A percentile compares a stretch with the other conserved stretches of the same genome.
Conservation (phyloP, 495 filamentous ascomycete genomes). For the Cladorrhinum samala region DNA sequence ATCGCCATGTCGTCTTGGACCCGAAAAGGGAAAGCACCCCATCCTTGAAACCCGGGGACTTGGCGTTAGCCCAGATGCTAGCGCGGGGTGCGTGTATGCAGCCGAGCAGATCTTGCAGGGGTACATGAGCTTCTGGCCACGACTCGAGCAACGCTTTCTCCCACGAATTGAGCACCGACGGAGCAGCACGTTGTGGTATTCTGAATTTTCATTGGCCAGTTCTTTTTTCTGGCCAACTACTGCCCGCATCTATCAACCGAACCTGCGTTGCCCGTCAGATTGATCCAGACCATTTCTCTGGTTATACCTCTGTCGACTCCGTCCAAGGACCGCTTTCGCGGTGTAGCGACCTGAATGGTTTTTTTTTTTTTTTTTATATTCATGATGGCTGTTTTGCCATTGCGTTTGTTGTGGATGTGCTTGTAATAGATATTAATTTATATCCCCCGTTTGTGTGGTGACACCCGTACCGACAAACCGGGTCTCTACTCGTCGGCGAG, state of each 20-base stretch:
- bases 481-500: neutral
- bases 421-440: no score
- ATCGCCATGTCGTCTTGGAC: neutral
- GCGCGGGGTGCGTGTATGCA: neutral
- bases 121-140: neutral
- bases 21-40: neutral
- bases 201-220: constrained; percentile 10
- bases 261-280: no score
- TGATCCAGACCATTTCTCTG: no score
- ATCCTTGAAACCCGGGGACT: neutral
- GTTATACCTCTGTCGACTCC: no score
- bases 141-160: constrained; percentile 1
- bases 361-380: no score
- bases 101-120: neutral
- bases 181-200: constrained; percentile 12
- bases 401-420: no score
- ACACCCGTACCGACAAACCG: neutral
- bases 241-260: neutral
- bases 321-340: no score
- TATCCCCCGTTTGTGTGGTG: no score
- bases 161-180: constrained; percentile 14
- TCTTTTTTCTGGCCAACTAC: neutral
- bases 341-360: no score
- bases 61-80: neutral
- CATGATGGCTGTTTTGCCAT: no score